Evolutionary conservation across 257 asterid species (phyloP).

Genomic region (Capsicum rhomboideum): DNA sequence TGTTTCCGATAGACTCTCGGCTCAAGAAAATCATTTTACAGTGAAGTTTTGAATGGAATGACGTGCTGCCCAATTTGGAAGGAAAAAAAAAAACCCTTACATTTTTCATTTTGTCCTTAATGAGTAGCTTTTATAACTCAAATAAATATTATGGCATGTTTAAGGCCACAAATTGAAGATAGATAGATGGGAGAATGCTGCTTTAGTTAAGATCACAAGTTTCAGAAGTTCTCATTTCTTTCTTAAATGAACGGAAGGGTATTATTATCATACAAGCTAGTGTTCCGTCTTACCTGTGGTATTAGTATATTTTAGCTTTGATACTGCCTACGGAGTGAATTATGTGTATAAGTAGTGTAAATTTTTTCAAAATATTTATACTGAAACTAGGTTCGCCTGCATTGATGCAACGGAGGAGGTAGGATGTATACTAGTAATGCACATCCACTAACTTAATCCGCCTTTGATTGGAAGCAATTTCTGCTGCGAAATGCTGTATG

Average conservation of each 20-base stretch:
- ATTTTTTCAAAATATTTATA: neutral
- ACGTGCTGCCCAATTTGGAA: too few species aligned
- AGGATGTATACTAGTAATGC: neutral
- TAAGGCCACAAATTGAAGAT: neutral
- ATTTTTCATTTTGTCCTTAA: neutral
- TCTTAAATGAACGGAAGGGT: neutral
- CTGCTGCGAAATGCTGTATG: neutral
- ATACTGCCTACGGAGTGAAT: neutral
- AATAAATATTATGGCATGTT: too few species aligned
- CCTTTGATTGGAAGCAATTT: neutral
- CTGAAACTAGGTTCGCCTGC: neutral
- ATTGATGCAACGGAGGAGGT: neutral
- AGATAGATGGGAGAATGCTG: too few species aligned
- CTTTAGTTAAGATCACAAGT: too few species aligned
- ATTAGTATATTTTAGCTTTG: neutral
- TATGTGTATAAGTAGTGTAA: neutral
- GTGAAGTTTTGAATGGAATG: too few species aligned
- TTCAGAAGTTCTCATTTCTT: neutral
- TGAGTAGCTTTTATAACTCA: too few species aligned
- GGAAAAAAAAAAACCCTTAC: too few species aligned
- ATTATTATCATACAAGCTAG: neutral
- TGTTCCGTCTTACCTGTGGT: neutral
- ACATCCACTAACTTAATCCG: neutral
- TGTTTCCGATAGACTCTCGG: too few species aligned
- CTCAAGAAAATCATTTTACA: too few species aligned